These are phyloP conservation scores for Rehmannia glutinosa DNA, from an alignment of 257 asterid species.

Conservation along the genomic window DNA sequence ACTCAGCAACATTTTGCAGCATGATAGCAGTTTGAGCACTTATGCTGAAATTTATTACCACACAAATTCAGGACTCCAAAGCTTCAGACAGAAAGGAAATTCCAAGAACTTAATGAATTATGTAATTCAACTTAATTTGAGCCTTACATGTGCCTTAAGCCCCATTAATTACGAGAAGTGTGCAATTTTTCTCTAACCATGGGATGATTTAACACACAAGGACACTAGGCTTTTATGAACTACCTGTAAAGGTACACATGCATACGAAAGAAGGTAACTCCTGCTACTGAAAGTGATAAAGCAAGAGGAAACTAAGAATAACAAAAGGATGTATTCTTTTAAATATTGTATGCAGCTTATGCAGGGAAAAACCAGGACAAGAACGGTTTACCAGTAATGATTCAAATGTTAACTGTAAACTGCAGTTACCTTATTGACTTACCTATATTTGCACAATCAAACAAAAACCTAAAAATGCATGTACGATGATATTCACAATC, in stretches of 20 bases:
- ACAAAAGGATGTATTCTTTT: background rate
- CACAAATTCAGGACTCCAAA: too few species aligned
- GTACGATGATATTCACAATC: background rate
- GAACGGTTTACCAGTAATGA: background rate
- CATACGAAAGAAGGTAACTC: too few species aligned
- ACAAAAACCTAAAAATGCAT: background rate
- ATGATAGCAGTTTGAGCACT: too few species aligned
- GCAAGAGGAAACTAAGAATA: background rate
- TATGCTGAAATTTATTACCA: too few species aligned
- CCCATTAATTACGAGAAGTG: too few species aligned
- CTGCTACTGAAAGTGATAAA: too few species aligned
- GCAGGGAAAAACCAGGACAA: background rate
- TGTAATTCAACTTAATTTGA: too few species aligned
- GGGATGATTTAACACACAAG: background rate
- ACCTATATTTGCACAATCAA: background rate
- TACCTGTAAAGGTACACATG: too few species aligned
- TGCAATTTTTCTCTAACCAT: too few species aligned
- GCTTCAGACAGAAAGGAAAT: background rate
- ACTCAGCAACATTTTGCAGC: too few species aligned
- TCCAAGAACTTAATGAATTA: too few species aligned
- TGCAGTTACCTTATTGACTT: background rate
- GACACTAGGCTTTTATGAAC: background rate
- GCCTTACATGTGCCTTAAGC: too few species aligned
- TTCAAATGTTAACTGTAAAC: background rate
- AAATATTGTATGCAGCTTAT: background rate